phyloP scores from a whole-genome alignment of 345 rosid genomes.

The Anacardium occidentale region DNA sequence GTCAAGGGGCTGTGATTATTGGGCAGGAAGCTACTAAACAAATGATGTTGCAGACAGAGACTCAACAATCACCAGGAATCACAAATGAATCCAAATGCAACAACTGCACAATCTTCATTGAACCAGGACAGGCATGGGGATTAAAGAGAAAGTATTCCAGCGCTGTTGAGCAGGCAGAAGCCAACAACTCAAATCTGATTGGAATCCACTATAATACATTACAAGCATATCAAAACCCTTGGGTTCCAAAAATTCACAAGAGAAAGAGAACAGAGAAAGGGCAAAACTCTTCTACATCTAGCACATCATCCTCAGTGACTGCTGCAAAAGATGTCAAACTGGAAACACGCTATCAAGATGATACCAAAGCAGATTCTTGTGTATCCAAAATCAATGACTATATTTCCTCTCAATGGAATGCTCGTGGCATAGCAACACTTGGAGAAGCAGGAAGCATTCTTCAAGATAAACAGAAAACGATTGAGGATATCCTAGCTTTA shows the following conservation, averaged over 20 bases:
- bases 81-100: constrained; percentile 26
- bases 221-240: constrained; percentile 32
- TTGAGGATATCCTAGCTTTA: constrained; percentile 26
- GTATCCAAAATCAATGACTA: constrained; percentile 18
- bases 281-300: constrained; percentile 31
- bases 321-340: constrained; percentile 17
- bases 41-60: constrained; percentile 10
- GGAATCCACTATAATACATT: constrained; percentile 42
- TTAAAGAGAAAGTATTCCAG: constrained; percentile 24
- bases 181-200: constrained; percentile 28
- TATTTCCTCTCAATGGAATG: constrained; percentile 22
- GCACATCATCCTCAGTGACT: constrained; percentile 34
- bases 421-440: constrained; percentile 19
- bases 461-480: constrained; percentile 33
- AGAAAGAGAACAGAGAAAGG: constrained; percentile 50
- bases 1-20: constrained; percentile 12
- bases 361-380: constrained; percentile 12
- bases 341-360: constrained; percentile 20
- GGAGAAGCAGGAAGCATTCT: constrained; percentile 27
- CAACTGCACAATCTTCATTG: constrained; percentile 12
- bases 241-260: constrained; percentile 35
- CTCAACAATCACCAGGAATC: constrained; percentile 17
- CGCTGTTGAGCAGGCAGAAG: constrained; percentile 23
- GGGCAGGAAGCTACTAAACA: constrained; percentile 16
- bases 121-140: constrained; percentile 37